Evolutionary conservation across 805 yeast species (phyloP).

Genomic region (Candida pseudofarinosa): DNA sequence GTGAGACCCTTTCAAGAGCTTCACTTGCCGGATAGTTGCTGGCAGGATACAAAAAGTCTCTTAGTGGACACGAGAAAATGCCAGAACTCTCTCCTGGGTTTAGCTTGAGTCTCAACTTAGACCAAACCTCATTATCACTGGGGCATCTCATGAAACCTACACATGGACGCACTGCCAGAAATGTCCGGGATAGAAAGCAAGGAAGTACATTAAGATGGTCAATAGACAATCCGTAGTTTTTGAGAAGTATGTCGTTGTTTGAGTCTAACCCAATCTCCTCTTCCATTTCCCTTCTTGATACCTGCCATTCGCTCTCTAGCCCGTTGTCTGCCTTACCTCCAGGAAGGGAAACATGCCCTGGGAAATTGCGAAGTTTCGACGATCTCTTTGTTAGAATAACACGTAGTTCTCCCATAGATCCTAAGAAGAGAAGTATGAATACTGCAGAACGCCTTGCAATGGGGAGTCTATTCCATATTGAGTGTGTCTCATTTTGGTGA

Average conservation of each 20-base stretch:
- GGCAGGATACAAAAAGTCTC: constrained; percentile 47
- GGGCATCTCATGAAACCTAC: constrained; percentile 55
- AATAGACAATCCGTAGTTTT: constrained; percentile 50
- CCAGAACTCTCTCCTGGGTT: constrained; percentile 78
- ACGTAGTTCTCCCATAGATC: constrained; percentile 67
- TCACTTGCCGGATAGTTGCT: constrained; percentile 19
- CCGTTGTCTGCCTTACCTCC: constrained; percentile 86
- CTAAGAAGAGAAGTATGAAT: constrained; percentile 66
- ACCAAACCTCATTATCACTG: constrained; percentile 15
- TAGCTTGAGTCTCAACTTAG: constrained; percentile 40
- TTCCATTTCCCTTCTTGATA: constrained; percentile 76
- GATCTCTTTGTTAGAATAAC: constrained; percentile 80
- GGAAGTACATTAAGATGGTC: constrained; percentile 67
- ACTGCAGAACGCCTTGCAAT: constrained; percentile 72
- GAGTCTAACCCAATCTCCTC: constrained; percentile 80
- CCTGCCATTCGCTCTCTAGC: constrained; percentile 62
- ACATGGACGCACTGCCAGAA: constrained; percentile 80
- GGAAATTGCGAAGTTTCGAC: constrained; percentile 61
- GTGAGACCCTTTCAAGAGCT: constrained; percentile 27
- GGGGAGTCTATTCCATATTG: constrained; percentile 68
- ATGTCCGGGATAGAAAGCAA: constrained; percentile 74
- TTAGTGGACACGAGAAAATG: constrained; percentile 65
- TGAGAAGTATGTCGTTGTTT: constrained; percentile 39
- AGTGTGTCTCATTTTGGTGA: constrained; percentile 22
- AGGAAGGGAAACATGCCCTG: constrained; percentile 90